Evolutionary conservation across 1,284 basidiomycete species (phyloP).

Genomic region (Schizopora paradoxa): DNA sequence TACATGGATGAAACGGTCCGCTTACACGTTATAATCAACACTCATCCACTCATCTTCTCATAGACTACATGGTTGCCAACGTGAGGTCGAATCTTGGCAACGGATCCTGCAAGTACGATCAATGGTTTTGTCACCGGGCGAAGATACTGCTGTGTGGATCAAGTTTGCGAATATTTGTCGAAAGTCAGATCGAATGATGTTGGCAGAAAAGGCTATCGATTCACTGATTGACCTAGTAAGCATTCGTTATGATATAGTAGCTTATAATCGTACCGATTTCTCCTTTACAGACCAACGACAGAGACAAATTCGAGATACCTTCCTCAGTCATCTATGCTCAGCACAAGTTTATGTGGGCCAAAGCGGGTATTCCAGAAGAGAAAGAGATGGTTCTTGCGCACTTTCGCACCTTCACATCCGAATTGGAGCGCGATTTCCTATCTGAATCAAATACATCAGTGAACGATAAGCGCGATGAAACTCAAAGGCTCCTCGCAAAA

Average conservation of each 20-base stretch:
- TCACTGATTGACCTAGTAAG: slow-evolving; percentile 73
- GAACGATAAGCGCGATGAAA: slow-evolving; percentile 66
- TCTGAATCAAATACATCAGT: slow-evolving; percentile 47
- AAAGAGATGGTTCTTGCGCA: slow-evolving; percentile 86
- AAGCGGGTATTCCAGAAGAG: slow-evolving; percentile 70
- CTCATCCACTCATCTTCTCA: slow-evolving; percentile 18
- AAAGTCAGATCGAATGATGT: slow-evolving; percentile 78
- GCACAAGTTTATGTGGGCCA: slow-evolving; percentile 96
- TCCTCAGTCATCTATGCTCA: slow-evolving; percentile 97
- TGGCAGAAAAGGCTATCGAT: slow-evolving; percentile 97
- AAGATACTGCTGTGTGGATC: slow-evolving; percentile 98
- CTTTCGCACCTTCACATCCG: slow-evolving; percentile 80
- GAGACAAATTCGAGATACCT: too few species aligned
- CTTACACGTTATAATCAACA: slow-evolving; percentile 1
- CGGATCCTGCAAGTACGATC: slow-evolving; percentile 95
- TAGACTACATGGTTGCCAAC: slow-evolving; percentile 93
- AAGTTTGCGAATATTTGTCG: slow-evolving; percentile 87
- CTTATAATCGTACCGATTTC: slow-evolving; percentile 15
- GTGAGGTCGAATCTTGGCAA: slow-evolving; percentile 99
- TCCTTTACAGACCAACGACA: slow-evolving; percentile 37
- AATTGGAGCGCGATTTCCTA: slow-evolving; percentile 73
- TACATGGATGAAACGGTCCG: slow-evolving; percentile 92
- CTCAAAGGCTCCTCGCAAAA: slow-evolving; percentile 86
- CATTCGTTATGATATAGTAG: slow-evolving; percentile 9
- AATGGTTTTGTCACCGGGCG: slow-evolving; percentile 88